phyloP scores from a whole-genome alignment of 371 early-diverging fungal species.

The Lichtheimia corymbifera region DNA sequence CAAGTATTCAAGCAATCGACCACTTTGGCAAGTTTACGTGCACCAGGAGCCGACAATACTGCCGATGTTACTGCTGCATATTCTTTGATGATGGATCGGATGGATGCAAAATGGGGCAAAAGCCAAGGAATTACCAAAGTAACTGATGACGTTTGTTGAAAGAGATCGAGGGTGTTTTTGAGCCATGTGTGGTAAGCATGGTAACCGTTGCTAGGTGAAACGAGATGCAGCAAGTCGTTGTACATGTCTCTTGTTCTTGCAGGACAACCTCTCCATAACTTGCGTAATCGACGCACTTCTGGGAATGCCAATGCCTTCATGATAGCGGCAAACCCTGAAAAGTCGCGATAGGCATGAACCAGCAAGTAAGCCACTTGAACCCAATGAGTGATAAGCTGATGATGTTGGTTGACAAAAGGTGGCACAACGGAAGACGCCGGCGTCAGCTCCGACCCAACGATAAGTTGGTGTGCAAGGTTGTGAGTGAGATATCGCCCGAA shows the following conservation, averaged over 20 bases:
- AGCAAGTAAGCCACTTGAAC: conserved; percentile 59
- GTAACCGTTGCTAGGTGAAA: conserved; percentile 40
- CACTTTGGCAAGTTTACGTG: conserved; percentile 20
- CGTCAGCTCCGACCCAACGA: conserved; percentile 34
- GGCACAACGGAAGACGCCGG: conserved; percentile 12
- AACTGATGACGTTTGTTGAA: conserved; percentile 16
- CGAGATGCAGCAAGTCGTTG: conserved; percentile 38
- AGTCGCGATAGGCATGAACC: conserved; percentile 67
- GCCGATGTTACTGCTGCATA: conserved; percentile 54
- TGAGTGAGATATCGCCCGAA: conserved; percentile 67
- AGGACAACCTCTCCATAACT: conserved; percentile 49
- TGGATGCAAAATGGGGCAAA: conserved; percentile 55
- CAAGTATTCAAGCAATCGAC: conserved; percentile 18
- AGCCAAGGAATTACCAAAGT: conserved; percentile 67
- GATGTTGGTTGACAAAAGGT: conserved; percentile 21
- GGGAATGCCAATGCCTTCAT: conserved; percentile 62
- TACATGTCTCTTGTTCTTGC: conserved; percentile 56
- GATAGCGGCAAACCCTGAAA: conserved; percentile 64
- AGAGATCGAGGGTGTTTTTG: conserved; percentile 41
- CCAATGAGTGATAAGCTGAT: conserved; percentile 48
- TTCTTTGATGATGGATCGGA: conserved; percentile 56
- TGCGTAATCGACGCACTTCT: conserved; percentile 58
- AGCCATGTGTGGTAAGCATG: conserved; percentile 50
- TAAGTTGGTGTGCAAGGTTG: conserved; percentile 56
- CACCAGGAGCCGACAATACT: conserved; percentile 43